Evolutionary conservation across 345 rosid species (phyloP).

Genomic region (Populus euphratica): DNA sequence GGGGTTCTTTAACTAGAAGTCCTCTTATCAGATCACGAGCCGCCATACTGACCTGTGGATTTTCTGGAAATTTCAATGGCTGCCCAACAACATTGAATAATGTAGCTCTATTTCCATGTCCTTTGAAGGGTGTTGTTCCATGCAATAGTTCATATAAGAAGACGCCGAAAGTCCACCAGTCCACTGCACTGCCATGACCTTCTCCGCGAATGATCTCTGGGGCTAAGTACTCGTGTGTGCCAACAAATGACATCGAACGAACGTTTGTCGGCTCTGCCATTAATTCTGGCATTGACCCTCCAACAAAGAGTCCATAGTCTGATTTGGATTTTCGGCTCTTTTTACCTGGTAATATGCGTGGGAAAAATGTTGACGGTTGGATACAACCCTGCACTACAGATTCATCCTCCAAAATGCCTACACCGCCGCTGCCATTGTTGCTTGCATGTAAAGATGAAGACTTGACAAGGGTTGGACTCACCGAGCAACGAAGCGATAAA

Average conservation of each 20-base stretch:
- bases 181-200: constrained; percentile 95
- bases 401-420: constrained; percentile 62
- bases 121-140: constrained; percentile 86
- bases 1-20: constrained; percentile 72
- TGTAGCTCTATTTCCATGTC: constrained; percentile 87
- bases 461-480: constrained; percentile 78
- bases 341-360: constrained; percentile 65
- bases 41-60: constrained; percentile 55
- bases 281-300: constrained; percentile 72
- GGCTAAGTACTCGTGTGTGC: constrained; percentile 88
- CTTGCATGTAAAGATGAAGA: constrained; percentile 56
- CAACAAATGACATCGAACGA: constrained; percentile 88
- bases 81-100: constrained; percentile 79
- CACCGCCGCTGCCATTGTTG: constrained; percentile 22
- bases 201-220: constrained; percentile 93
- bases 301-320: constrained; percentile 57
- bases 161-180: constrained; percentile 95
- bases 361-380: constrained; percentile 76
- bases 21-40: constrained; percentile 82
- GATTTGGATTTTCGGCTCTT: constrained; percentile 85
- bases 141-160: constrained; percentile 80
- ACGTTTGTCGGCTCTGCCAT: constrained; percentile 96
- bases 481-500: constrained; percentile 82
- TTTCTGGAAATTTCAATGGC: constrained; percentile 74
- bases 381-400: constrained; percentile 55